Conservation (phyloP, 106 monocot genomes). For the Alisma plantagoaquatica region DNA sequence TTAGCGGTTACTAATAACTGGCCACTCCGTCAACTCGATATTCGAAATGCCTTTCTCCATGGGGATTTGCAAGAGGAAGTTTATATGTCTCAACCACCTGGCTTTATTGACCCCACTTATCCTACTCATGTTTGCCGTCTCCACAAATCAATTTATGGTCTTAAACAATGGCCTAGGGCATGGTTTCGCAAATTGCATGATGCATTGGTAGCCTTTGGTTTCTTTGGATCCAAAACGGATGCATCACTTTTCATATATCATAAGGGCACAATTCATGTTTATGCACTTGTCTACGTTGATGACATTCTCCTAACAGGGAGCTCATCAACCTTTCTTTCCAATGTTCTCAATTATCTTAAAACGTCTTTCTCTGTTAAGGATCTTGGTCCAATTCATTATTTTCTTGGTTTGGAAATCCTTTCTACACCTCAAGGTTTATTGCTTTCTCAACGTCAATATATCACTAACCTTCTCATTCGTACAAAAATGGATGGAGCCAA, state of each 20-base stretch:
- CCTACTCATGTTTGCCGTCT: background rate
- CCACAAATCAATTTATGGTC: background rate
- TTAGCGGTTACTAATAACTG: too few species aligned
- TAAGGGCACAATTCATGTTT: background rate
- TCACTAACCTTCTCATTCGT: background rate
- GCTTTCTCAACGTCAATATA: background rate
- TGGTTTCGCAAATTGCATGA: background rate
- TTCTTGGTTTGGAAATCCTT: background rate
- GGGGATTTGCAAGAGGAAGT: too few species aligned
- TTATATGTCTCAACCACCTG: conserved; percentile 2
- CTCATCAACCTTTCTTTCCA: background rate
- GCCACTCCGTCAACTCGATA: too few species aligned
- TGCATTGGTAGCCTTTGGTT: background rate
- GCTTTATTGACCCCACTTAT: background rate
- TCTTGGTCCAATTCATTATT: background rate
- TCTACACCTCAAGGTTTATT: background rate
- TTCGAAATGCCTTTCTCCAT: background rate
- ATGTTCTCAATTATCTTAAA: background rate
- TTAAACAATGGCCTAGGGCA: background rate
- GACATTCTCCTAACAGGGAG: background rate
- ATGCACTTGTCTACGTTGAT: background rate
- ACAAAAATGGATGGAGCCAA: background rate
- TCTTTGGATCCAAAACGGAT: background rate
- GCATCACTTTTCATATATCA: background rate
- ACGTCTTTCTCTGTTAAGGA: background rate